A percentile compares a stretch with the other conserved stretches of the same genome.
Conservation (phyloP, 495 filamentous ascomycete species). For the Collariella sp. region DNA sequence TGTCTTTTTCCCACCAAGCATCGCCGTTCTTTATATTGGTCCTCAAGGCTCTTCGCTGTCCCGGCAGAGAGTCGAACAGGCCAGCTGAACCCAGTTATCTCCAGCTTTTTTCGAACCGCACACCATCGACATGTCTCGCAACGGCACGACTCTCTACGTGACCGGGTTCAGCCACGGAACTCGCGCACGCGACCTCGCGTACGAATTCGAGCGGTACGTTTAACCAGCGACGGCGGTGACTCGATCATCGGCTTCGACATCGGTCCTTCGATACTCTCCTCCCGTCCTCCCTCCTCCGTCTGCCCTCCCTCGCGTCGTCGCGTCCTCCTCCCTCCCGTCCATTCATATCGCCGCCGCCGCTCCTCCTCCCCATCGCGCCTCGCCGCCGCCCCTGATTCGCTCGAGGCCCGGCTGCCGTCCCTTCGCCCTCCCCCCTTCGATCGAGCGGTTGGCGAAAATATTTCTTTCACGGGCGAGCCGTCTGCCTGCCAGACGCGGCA, state of each 20-base stretch:
- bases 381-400: constrained; percentile 15
- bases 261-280: constrained; percentile 30
- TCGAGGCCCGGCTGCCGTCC: constrained; percentile 26
- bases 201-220: constrained; percentile 96
- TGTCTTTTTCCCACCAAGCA: constrained; percentile 4
- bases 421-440: constrained; percentile 34
- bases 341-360: constrained; percentile 23
- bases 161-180: constrained; percentile 97
- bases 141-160: constrained; percentile 92
- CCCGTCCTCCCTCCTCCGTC: constrained; percentile 28
- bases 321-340: constrained; percentile 23
- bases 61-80: background rate
- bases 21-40: background rate
- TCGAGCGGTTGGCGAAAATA: constrained; percentile 49
- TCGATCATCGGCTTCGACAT: constrained; percentile 39
- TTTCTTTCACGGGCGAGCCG: constrained; percentile 32
- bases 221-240: constrained; percentile 33
- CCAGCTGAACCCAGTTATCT: background rate
- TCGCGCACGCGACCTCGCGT: constrained; percentile 98
- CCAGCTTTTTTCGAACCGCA: constrained; percentile 13
- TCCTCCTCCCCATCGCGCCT: no score
- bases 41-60: background rate
- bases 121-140: constrained; percentile 66
- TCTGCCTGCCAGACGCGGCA: constrained; percentile 30
- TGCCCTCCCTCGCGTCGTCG: constrained; percentile 38